These are phyloP conservation scores for Cucumis melo DNA, from an alignment of 306 rosid genomes.

Conservation along the genomic window DNA sequence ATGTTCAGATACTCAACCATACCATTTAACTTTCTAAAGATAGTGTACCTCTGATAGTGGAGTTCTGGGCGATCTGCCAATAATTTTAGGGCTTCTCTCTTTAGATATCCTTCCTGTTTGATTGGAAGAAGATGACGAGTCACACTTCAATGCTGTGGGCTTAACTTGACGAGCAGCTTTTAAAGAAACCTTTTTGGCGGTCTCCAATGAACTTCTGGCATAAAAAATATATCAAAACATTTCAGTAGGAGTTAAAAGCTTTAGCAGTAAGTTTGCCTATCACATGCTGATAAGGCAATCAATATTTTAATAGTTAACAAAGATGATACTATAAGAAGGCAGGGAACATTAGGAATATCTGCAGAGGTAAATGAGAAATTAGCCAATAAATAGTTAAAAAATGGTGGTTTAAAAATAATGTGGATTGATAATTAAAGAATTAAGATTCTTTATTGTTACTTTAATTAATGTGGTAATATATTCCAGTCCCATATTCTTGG, in stretches of 20 bases:
- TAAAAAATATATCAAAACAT: not conserved
- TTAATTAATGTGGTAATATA: not conserved
- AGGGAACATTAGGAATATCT: not conserved
- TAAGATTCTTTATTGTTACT: not conserved
- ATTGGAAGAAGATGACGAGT: slow-evolving; percentile 34
- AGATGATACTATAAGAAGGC: not conserved
- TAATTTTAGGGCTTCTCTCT: slow-evolving; percentile 73
- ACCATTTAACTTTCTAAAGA: not conserved
- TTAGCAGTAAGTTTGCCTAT: not conserved
- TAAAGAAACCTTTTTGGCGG: slow-evolving; percentile 60
- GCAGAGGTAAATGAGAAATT: not conserved
- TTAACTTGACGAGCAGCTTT: slow-evolving; percentile 52
- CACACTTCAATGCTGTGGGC: slow-evolving; percentile 43
- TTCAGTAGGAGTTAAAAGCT: not conserved
- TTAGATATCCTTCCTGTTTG: slow-evolving; percentile 41
- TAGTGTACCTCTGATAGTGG: slow-evolving; percentile 66
- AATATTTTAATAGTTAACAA: not conserved
- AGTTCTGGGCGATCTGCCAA: slow-evolving; percentile 72
- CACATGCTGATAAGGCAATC: not conserved
- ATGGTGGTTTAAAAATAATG: not conserved
- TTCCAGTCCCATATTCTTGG: not conserved
- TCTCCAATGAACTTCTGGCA: slow-evolving; percentile 65
- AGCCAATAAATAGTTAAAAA: not conserved
- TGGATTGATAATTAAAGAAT: not conserved
- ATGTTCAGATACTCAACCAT: not conserved